Evolutionary conservation across 768 basidiomycete genomes (phyloP).

Genomic region (Auriculariales sp.): DNA sequence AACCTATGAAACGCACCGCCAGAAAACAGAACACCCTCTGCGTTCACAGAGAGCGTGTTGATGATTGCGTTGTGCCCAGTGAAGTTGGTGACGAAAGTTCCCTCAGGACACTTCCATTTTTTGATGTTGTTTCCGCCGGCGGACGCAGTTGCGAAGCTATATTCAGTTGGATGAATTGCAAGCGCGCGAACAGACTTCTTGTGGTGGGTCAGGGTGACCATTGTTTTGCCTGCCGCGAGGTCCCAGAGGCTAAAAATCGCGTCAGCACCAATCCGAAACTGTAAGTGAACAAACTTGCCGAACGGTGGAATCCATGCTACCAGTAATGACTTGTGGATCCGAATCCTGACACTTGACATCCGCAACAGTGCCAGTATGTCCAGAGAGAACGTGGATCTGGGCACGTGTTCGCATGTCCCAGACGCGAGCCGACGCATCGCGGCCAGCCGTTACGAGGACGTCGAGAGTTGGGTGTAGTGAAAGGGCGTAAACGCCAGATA

Average conservation of each 20-base stretch:
- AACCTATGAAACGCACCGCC: constrained; percentile 48
- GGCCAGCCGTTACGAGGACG: constrained; percentile 84
- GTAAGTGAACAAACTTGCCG: constrained; percentile 32
- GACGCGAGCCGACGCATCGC: constrained; percentile 92
- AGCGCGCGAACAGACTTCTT: constrained; percentile 94
- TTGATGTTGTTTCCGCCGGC: constrained; percentile 99
- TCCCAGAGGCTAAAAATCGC: constrained; percentile 68
- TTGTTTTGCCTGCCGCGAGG: constrained; percentile 92
- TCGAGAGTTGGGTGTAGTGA: constrained; percentile 92
- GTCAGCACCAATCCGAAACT: neutral
- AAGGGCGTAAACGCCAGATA: constrained; percentile 93
- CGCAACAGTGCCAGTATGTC: constrained; percentile 90
- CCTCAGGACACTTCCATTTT: constrained; percentile 98
- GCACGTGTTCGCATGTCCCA: constrained; percentile 99
- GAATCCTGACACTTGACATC: constrained; percentile 94
- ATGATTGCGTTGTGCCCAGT: constrained; percentile 94
- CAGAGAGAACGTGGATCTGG: constrained; percentile 82
- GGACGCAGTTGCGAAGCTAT: constrained; percentile 88
- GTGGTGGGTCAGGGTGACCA: constrained; percentile 96
- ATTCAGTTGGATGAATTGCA: constrained; percentile 91
- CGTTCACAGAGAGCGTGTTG: constrained; percentile 86
- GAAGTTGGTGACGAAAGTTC: constrained; percentile 92
- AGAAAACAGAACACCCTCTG: constrained; percentile 94
- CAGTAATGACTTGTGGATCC: constrained; percentile 96
- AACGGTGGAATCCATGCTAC: constrained; percentile 95